A percentile compares a stretch with the other conserved stretches of the same genome.
Conservation (phyloP, 163 green algal species). For the Scenedesmus sp. region DNA sequence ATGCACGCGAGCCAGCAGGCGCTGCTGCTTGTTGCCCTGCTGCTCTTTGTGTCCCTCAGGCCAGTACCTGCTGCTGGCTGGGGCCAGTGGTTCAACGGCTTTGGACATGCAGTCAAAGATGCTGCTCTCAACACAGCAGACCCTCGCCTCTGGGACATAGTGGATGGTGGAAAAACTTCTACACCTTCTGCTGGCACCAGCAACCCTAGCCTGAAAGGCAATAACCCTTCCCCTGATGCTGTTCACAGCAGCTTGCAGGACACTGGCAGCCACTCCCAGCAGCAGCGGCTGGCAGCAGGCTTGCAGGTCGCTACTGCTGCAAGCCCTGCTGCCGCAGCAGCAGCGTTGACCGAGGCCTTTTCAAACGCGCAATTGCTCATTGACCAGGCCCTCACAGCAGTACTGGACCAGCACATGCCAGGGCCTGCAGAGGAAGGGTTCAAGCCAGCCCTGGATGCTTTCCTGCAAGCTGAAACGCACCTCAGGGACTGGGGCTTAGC, state of each 20-base stretch:
- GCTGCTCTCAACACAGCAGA: background rate
- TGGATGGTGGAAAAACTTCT: background rate
- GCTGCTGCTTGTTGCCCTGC: background rate
- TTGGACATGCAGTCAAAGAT: background rate
- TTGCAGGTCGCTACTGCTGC: background rate
- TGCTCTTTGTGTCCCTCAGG: background rate
- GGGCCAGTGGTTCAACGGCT: background rate
- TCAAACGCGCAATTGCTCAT: constrained; percentile 2
- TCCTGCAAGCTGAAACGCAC: constrained; percentile 14
- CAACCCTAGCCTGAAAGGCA: background rate
- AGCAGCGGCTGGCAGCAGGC: background rate
- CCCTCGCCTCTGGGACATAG: constrained; percentile 11
- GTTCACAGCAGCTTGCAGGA: background rate
- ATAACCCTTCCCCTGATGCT: background rate
- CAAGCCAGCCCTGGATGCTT: constrained; percentile 6
- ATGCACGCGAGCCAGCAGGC: background rate
- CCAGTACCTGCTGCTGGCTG: background rate
- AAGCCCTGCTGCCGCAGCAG: background rate
- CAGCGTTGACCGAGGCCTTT: background rate
- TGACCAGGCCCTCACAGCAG: background rate
- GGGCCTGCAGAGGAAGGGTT: constrained; percentile 17
- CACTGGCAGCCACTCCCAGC: background rate
- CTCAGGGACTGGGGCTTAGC: constrained; percentile 28
- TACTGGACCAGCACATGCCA: constrained; percentile 17
- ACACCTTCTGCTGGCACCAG: background rate